A percentile compares a stretch with the other conserved stretches of the same genome.
These are phyloP conservation scores for Zygoascus biomembranicola DNA, from an alignment of 805 yeast species.

Conservation along the genomic window DNA sequence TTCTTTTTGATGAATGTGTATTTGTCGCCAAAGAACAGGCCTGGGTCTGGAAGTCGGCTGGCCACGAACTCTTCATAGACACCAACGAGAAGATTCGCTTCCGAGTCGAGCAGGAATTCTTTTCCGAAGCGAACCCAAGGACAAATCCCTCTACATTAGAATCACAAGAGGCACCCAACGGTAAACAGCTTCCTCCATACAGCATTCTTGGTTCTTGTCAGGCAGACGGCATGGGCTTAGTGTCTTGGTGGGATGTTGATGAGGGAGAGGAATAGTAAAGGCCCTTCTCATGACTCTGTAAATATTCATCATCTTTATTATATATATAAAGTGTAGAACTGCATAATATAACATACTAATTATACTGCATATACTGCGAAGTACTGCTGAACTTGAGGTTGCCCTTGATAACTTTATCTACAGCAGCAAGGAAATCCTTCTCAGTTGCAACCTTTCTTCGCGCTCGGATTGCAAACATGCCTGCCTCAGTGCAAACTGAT, in stretches of 20 bases:
- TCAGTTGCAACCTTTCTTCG: conserved; percentile 97
- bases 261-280: not conserved
- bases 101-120: conserved; percentile 82
- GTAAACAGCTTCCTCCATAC: conserved; percentile 57
- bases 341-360: conserved; percentile 33
- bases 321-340: not conserved
- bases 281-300: not conserved
- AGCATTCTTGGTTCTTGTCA: conserved; percentile 85
- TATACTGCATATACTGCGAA: conserved; percentile 97
- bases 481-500: conserved; percentile 98
- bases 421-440: conserved; percentile 95
- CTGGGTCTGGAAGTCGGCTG: conserved; percentile 77
- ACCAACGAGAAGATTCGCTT: conserved; percentile 86
- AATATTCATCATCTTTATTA: not conserved
- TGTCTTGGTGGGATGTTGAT: conserved; percentile 85
- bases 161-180: conserved; percentile 6
- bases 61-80: conserved; percentile 72
- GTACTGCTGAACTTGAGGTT: conserved; percentile 96
- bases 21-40: conserved; percentile 71
- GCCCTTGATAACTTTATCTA: conserved; percentile 97
- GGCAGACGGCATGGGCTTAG: conserved; percentile 93
- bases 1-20: conserved; percentile 69
- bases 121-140: conserved; percentile 62
- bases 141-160: conserved; percentile 8
- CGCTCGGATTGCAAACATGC: conserved; percentile 98